A percentile compares a stretch with the other conserved stretches of the same genome.
phyloP scores from a whole-genome alignment of 129 eudicot genomes.

The Mikania micrantha region DNA sequence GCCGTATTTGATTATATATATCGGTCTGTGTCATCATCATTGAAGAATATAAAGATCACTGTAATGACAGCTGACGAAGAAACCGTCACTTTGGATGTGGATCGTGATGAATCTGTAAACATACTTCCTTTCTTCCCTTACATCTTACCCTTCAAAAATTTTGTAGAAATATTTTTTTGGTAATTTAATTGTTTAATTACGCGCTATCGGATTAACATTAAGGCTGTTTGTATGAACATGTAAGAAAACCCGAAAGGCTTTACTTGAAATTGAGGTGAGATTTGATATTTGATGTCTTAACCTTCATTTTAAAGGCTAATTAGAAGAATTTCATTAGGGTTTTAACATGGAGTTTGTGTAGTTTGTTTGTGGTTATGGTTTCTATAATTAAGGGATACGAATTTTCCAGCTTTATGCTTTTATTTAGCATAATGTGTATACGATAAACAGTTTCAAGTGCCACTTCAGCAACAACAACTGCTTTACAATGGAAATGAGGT shows the following conservation, averaged over 20 bases:
- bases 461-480: conserved; percentile 84
- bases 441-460: conserved; percentile 62
- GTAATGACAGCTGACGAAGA: conserved; percentile 91
- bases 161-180: conserved; percentile 10
- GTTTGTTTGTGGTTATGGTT: background rate
- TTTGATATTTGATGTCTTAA: background rate
- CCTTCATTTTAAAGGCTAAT: background rate
- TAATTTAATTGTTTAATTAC: conserved; percentile 8
- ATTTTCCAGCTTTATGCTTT: background rate
- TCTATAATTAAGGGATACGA: background rate
- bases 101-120: conserved; percentile 80
- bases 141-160: conserved; percentile 2
- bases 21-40: too few relatives aligned
- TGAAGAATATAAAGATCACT: conserved; percentile 79
- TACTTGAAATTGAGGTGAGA: conserved; percentile 92
- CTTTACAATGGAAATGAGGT: conserved; percentile 86
- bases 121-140: background rate
- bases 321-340: background rate
- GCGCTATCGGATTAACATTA: background rate
- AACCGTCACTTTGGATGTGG: conserved; percentile 77
- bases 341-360: background rate
- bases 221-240: conserved; percentile 35
- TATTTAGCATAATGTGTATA: background rate
- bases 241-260: conserved; percentile 87
- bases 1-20: too few relatives aligned